Evolutionary conservation across 2,329 filamentous ascomycete species (phyloP).

Genomic region (Drechslerella dactyloides): DNA sequence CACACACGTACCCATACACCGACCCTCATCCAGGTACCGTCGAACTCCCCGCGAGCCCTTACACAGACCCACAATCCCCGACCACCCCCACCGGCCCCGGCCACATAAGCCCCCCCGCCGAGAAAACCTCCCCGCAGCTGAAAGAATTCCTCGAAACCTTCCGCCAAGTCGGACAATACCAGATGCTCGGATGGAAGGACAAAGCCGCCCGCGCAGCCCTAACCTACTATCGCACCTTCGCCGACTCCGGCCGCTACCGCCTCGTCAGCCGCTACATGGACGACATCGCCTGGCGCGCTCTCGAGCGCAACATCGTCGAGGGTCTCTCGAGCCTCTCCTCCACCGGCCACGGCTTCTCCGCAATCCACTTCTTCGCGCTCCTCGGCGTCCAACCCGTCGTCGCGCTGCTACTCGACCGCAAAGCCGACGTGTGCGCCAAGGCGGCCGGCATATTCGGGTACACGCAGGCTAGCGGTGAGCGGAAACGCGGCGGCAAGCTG

Average conservation of each 20-base stretch:
- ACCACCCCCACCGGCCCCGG: neutral
- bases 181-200: conserved; percentile 46
- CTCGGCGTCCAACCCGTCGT: conserved; percentile 32
- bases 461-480: conserved; percentile 22
- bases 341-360: conserved; percentile 40
- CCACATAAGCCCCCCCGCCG: neutral
- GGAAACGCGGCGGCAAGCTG: conserved; percentile 25
- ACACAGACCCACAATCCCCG: neutral
- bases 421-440: conserved; percentile 34
- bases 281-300: conserved; percentile 29
- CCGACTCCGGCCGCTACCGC: conserved; percentile 27
- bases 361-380: conserved; percentile 41
- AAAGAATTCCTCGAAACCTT: conserved; percentile 39
- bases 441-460: conserved; percentile 27
- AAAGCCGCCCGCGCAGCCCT: conserved; percentile 32
- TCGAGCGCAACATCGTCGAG: conserved; percentile 40
- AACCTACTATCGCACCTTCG: conserved; percentile 36
- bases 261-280: conserved; percentile 38
- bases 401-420: conserved; percentile 28
- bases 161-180: conserved; percentile 36
- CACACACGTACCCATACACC: conserved; percentile 15
- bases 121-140: neutral
- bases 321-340: conserved; percentile 40
- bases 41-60: conserved; percentile 9
- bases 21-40: conserved; percentile 24